Conservation (phyloP, 257 asterid genomes). For the Marsdenia floribunda region DNA sequence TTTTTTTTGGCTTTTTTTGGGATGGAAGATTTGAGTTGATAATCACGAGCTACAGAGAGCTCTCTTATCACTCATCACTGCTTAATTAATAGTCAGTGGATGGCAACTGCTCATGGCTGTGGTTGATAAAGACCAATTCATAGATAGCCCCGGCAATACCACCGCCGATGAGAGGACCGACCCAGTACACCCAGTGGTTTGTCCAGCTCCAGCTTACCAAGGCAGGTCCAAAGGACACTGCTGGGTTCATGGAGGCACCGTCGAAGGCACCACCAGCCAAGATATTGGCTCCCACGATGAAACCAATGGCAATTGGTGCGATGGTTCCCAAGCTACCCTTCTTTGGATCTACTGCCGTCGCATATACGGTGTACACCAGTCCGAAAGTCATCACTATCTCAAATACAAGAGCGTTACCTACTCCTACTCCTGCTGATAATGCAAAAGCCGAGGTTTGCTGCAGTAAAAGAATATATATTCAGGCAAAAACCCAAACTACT, state of each 20-base stretch:
- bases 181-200: conserved; percentile 48
- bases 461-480: background rate
- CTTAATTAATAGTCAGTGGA: conserved; percentile 2
- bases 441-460: conserved; percentile 33
- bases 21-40: too few relatives aligned
- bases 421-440: conserved; percentile 34
- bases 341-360: conserved; percentile 51
- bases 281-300: conserved; percentile 49
- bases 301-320: conserved; percentile 48
- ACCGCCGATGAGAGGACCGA: conserved; percentile 46
- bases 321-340: conserved; percentile 40
- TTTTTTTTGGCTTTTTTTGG: too few relatives aligned
- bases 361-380: conserved; percentile 45
- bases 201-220: conserved; percentile 42
- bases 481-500: too few relatives aligned
- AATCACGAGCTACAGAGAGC: too few relatives aligned
- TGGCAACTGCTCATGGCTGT: conserved; percentile 34
- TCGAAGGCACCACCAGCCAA: conserved; percentile 42
- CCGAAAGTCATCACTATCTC: conserved; percentile 50
- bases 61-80: too few relatives aligned
- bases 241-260: conserved; percentile 46
- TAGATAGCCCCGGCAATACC: conserved; percentile 47
- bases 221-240: conserved; percentile 37
- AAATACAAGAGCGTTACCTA: conserved; percentile 29
- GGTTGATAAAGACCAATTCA: conserved; percentile 33